Conservation (phyloP, 352 stramenopile species). For the Globisporangium abappressorium region DNA sequence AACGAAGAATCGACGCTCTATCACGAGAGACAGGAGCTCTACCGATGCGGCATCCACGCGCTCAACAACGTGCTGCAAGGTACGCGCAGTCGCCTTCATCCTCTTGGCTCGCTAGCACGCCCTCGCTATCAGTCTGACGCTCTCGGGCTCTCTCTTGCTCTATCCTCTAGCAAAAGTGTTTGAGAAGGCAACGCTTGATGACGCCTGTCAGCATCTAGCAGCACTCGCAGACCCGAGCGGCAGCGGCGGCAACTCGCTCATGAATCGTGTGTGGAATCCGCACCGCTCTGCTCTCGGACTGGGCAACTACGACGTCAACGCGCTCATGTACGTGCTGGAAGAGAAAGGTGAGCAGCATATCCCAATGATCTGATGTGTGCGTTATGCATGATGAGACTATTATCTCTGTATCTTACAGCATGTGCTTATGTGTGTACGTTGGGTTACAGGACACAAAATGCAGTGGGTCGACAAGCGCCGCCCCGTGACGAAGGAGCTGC, state of each 20-base stretch:
- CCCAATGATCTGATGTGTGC: background rate
- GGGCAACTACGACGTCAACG: constrained; percentile 84
- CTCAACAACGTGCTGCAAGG: constrained; percentile 82
- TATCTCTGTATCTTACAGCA: background rate
- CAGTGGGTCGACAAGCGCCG: constrained; percentile 74
- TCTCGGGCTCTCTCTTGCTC: background rate
- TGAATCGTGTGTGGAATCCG: constrained; percentile 52
- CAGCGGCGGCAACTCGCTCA: constrained; percentile 15
- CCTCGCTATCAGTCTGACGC: background rate
- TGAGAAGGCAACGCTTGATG: constrained; percentile 45
- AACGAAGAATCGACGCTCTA: constrained; percentile 21
- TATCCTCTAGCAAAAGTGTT: constrained; percentile 33
- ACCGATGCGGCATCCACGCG: constrained; percentile 76
- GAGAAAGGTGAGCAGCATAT: constrained; percentile 36
- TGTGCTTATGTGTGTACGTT: background rate
- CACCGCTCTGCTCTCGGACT: constrained; percentile 59
- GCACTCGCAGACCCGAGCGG: constrained; percentile 13
- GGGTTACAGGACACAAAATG: constrained; percentile 47
- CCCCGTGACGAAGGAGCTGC: constrained; percentile 29
- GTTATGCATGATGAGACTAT: background rate
- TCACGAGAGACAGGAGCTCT: constrained; percentile 71
- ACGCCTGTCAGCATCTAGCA: constrained; percentile 38
- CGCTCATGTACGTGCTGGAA: constrained; percentile 59
- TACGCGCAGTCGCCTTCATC: constrained; percentile 1
- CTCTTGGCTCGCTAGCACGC: background rate